These are phyloP conservation scores for Termitomyces heimii DNA, from an alignment of 768 basidiomycete genomes.

Conservation along the genomic window DNA sequence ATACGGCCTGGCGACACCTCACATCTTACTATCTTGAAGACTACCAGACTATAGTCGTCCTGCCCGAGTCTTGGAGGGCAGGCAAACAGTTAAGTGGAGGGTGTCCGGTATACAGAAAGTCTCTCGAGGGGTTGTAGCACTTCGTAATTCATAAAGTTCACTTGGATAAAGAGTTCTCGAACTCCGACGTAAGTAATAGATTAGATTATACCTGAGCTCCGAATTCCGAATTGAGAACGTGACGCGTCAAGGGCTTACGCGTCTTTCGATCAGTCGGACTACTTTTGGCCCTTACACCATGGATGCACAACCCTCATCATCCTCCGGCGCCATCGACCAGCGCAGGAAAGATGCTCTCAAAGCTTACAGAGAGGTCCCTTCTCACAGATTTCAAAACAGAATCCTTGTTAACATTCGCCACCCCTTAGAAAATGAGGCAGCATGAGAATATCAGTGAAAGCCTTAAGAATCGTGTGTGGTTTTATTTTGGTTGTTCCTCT, in stretches of 20 bases:
- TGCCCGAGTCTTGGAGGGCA: too few relatives aligned
- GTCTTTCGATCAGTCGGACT: constrained; percentile 16
- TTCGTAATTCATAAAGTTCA: too few relatives aligned
- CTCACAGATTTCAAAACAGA: neutral
- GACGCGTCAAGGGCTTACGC: constrained; percentile 27
- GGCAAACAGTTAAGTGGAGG: too few relatives aligned
- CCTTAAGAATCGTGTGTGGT: constrained; percentile 79
- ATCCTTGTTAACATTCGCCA: constrained; percentile 7
- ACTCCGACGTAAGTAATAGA: too few relatives aligned
- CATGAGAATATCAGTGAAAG: constrained; percentile 85
- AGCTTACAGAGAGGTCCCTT: constrained; percentile 64
- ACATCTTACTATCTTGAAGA: too few relatives aligned
- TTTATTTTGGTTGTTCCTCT: neutral
- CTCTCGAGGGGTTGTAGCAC: too few relatives aligned
- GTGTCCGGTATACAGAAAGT: too few relatives aligned
- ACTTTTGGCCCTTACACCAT: constrained; percentile 20
- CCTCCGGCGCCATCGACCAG: constrained; percentile 59
- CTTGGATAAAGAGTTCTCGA: too few relatives aligned
- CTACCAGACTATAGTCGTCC: too few relatives aligned
- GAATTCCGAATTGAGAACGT: neutral
- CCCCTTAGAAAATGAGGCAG: constrained; percentile 83
- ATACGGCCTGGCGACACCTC: too few relatives aligned
- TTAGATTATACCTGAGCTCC: too few relatives aligned
- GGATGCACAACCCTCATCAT: constrained; percentile 47
- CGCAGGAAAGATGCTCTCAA: constrained; percentile 70